Conservation (phyloP, 371 early-diverging fungal genomes). For the Syncephalastrum sp. region DNA sequence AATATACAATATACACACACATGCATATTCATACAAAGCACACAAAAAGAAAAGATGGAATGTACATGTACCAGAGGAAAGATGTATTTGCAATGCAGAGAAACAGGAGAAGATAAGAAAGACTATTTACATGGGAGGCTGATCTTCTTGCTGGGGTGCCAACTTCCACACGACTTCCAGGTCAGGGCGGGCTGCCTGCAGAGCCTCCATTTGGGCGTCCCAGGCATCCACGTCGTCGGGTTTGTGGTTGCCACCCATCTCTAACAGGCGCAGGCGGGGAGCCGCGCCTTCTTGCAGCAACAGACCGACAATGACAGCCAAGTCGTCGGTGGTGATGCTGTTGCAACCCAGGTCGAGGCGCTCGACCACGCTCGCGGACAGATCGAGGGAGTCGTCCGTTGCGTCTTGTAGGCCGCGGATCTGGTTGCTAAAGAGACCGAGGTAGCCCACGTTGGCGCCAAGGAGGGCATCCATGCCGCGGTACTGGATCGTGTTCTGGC, state of each 20-base stretch:
- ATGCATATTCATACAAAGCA: too few relatives aligned
- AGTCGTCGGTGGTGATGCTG: slow-evolving; percentile 39
- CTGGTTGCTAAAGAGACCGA: slow-evolving; percentile 54
- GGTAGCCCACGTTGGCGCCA: slow-evolving; percentile 35
- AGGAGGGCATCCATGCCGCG: slow-evolving; percentile 43
- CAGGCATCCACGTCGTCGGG: slow-evolving; percentile 46
- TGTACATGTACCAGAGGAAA: too few relatives aligned
- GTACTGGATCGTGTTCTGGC: slow-evolving; percentile 45
- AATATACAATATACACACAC: too few relatives aligned
- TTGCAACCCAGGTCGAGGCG: slow-evolving; percentile 60
- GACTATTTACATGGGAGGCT: slow-evolving; percentile 6
- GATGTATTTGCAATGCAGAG: neutral
- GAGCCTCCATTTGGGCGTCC: slow-evolving; percentile 39
- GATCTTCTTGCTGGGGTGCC: neutral
- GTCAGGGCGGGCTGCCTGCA: slow-evolving; percentile 32
- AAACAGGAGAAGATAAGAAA: slow-evolving; percentile 6
- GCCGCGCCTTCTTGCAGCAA: slow-evolving; percentile 38
- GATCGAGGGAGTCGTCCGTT: slow-evolving; percentile 30
- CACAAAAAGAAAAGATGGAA: too few relatives aligned
- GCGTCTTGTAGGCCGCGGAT: slow-evolving; percentile 41
- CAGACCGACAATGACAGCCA: slow-evolving; percentile 46
- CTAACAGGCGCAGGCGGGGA: slow-evolving; percentile 46
- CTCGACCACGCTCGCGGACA: slow-evolving; percentile 27
- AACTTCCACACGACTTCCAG: slow-evolving; percentile 39
- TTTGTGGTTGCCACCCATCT: slow-evolving; percentile 61